These are phyloP conservation scores for Rhodotorula sp. DNA, from an alignment of 1,284 basidiomycete species.

Conservation along the genomic window DNA sequence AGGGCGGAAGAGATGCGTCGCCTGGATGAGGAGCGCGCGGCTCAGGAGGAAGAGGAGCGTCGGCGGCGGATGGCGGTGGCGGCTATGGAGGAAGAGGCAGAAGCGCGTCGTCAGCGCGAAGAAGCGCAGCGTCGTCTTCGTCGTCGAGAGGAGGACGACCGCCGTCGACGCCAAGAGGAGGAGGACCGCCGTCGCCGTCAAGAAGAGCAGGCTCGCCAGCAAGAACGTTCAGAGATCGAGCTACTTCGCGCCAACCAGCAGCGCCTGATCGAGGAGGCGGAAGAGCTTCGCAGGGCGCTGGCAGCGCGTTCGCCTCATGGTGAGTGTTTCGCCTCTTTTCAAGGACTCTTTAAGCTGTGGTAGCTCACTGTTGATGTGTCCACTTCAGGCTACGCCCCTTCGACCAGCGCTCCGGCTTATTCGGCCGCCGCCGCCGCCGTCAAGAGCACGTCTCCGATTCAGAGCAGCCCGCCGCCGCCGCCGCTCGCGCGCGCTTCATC, in stretches of 20 bases:
- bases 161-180: neutral
- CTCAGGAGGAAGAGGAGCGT: conserved; percentile 16
- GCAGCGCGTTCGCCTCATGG: neutral
- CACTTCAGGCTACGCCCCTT: too few relatives aligned
- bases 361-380: too few relatives aligned
- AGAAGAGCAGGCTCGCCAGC: neutral
- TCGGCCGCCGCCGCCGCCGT: neutral
- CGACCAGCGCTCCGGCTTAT: neutral
- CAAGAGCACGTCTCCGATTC: neutral
- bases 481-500: conserved; percentile 15
- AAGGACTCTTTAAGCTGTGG: too few relatives aligned
- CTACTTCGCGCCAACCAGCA: neutral
- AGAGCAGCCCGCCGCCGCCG: neutral
- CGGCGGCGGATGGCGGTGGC: neutral
- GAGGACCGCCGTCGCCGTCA: neutral
- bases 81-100: neutral
- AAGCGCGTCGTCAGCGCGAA: neutral
- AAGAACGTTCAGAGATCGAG: neutral
- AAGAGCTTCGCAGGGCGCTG: neutral
- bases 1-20: conserved; percentile 21
- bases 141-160: neutral
- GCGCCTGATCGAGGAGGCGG: neutral
- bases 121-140: neutral
- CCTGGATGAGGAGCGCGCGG: conserved; percentile 13
- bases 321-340: too few relatives aligned